A percentile compares a stretch with the other conserved stretches of the same genome.
phyloP scores from a whole-genome alignment of 2,329 filamentous ascomycete species.

The Neonectria hederae region DNA sequence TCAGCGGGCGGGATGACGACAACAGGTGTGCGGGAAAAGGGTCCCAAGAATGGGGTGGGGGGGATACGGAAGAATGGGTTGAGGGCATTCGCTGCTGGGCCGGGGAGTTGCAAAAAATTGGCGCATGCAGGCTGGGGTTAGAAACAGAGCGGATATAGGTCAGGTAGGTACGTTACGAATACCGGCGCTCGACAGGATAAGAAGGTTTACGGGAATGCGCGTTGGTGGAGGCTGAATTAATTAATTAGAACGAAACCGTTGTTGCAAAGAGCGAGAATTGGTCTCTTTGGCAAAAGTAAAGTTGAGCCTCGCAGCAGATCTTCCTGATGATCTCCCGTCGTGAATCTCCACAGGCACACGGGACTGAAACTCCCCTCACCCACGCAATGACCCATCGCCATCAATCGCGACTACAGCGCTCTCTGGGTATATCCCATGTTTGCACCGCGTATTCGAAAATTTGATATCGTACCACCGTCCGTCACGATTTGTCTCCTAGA shows the following conservation, averaged over 20 bases:
- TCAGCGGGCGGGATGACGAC: constrained; percentile 44
- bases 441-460: too few species aligned
- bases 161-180: neutral
- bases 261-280: neutral
- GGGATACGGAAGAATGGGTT: constrained; percentile 4
- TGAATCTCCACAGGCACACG: constrained; percentile 26
- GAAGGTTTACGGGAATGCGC: neutral
- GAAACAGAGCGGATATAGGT: neutral
- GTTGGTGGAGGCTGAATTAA: neutral
- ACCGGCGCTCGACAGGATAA: neutral
- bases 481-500: neutral
- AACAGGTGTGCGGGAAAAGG: constrained; percentile 8
- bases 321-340: constrained; percentile 37
- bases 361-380: constrained; percentile 24
- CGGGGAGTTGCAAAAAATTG: constrained; percentile 6
- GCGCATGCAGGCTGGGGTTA: constrained; percentile 9
- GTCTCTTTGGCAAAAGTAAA: neutral
- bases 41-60: too few species aligned
- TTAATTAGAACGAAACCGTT: neutral
- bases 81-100: constrained; percentile 16
- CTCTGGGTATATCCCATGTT: too few species aligned
- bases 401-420: neutral
- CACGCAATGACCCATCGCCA: constrained; percentile 10
- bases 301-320: constrained; percentile 28
- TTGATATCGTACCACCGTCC: neutral